Conservation (phyloP, 2,329 filamentous ascomycete genomes). For the Trichoderma lentiforme region DNA sequence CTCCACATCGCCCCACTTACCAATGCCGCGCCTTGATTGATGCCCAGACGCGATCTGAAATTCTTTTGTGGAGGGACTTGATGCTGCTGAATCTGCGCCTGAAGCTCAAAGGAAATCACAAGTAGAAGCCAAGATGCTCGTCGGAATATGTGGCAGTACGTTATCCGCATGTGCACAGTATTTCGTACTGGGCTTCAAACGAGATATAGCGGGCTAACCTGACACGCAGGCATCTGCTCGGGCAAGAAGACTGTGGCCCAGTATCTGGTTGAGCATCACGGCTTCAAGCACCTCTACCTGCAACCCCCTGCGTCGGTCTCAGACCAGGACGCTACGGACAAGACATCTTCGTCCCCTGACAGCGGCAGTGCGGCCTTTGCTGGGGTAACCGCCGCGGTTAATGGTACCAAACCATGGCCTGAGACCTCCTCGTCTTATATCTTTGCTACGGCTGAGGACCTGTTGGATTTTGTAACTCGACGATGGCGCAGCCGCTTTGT, state of each 20-base stretch:
- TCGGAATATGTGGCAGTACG: slow-evolving; percentile 72
- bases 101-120: not conserved
- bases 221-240: slow-evolving; percentile 73
- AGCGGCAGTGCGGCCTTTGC: slow-evolving; percentile 22
- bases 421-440: slow-evolving; percentile 27
- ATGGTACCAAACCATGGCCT: slow-evolving; percentile 25
- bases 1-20: slow-evolving; percentile 8
- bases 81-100: not conserved
- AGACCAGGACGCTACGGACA: not conserved
- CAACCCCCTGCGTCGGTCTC: slow-evolving; percentile 15
- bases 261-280: slow-evolving; percentile 80
- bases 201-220: slow-evolving; percentile 16
- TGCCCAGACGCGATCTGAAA: slow-evolving; percentile 7
- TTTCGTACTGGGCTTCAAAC: not conserved
- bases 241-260: slow-evolving; percentile 88
- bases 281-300: slow-evolving; percentile 72
- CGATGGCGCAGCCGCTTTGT: slow-evolving; percentile 83
- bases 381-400: slow-evolving; percentile 28
- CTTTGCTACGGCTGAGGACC: slow-evolving; percentile 61
- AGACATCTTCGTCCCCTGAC: not conserved
- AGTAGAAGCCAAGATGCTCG: slow-evolving; percentile 56
- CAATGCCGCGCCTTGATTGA: slow-evolving; percentile 10
- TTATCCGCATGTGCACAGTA: slow-evolving; percentile 3
- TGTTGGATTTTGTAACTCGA: slow-evolving; percentile 83
- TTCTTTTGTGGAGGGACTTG: not conserved